Evolutionary conservation across 257 asterid genomes (phyloP), one percentile per base, ranked within the genome.

Genomic region (Apocynum venetum): DNA sequence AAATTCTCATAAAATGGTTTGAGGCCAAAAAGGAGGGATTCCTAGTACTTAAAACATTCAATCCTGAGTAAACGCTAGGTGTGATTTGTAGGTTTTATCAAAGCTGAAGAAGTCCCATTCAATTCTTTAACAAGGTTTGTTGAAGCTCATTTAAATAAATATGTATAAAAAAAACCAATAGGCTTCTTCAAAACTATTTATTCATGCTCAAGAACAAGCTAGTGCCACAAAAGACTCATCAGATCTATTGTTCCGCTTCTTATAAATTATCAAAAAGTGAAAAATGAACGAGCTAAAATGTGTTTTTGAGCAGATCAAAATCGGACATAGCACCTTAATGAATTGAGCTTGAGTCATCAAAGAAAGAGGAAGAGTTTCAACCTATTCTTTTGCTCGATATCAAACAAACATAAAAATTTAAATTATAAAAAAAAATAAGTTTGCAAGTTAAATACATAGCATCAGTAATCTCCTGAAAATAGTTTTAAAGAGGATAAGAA

Each of bases 401-500:
- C 8, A 19, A 56, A 19, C 10, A 56, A 17, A 17, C 5, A 0
- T 3, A 17, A 4, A 56, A 56, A 20, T 53, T 53, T 13, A 53
- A 53, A 13, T 53, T 53, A 53, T 13, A 15, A 19, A 20, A 7
- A 53, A 53, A 14, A 53, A 53, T 1, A 56, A 56, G 63, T 10
- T 56, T 5, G 35, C 9, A 4, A 1, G 2, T 35, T 4, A 56
- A 56, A 56, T 15, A 15, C 59, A 13, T 53, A 51, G 46, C 74
- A 66, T 10, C 13, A 57, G 3, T 41, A 10, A 25, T 5, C 3
- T 48, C 41, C 67, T 49, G 19, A 20, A 59, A 67, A 57, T 44
- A 60, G 49, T 11, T 49, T 40, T 48, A 59, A 65, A 48, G 19
- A 77, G 52, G 66, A 61, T 38, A 76, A 73, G 61, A 72, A 57